phyloP scores from a whole-genome alignment of 805 yeast species.

The Ogataea sp. region DNA sequence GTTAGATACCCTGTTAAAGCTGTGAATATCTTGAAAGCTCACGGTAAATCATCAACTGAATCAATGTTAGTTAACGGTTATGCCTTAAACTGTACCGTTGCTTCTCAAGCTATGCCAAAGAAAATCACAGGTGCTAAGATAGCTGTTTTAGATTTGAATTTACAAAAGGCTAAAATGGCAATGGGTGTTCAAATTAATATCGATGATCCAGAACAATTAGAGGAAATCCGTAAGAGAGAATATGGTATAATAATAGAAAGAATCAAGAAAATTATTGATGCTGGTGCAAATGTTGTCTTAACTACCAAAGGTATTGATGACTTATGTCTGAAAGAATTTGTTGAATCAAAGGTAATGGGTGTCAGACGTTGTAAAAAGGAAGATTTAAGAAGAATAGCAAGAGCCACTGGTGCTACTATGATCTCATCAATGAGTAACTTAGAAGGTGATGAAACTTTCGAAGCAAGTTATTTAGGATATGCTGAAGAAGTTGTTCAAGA shows the following conservation, averaged over 20 bases:
- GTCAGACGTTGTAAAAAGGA: slow-evolving; percentile 96
- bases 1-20: slow-evolving; percentile 93
- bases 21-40: slow-evolving; percentile 91
- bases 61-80: slow-evolving; percentile 86
- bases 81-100: slow-evolving; percentile 94
- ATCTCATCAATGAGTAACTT: slow-evolving; percentile 81
- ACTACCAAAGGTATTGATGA: slow-evolving; percentile 96
- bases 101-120: slow-evolving; percentile 93
- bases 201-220: slow-evolving; percentile 89
- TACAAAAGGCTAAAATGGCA: slow-evolving; percentile 96
- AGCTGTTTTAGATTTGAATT: slow-evolving; percentile 84
- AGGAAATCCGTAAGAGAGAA: slow-evolving; percentile 84
- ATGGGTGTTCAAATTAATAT: slow-evolving; percentile 96
- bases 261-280: slow-evolving; percentile 66
- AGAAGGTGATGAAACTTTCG: slow-evolving; percentile 94
- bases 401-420: slow-evolving; percentile 96
- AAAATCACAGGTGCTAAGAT: slow-evolving; percentile 63
- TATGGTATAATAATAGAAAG: slow-evolving; percentile 79
- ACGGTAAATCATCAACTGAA: slow-evolving; percentile 88
- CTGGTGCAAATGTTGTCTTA: slow-evolving; percentile 89
- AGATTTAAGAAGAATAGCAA: slow-evolving; percentile 91
- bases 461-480: slow-evolving; percentile 71
- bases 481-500: slow-evolving; percentile 92
- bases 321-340: slow-evolving; percentile 82
- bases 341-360: slow-evolving; percentile 88